Base-by-base conservation (phyloP, 2,329 filamentous ascomycete species). In the Zasmidium citrigriseum region DNA sequence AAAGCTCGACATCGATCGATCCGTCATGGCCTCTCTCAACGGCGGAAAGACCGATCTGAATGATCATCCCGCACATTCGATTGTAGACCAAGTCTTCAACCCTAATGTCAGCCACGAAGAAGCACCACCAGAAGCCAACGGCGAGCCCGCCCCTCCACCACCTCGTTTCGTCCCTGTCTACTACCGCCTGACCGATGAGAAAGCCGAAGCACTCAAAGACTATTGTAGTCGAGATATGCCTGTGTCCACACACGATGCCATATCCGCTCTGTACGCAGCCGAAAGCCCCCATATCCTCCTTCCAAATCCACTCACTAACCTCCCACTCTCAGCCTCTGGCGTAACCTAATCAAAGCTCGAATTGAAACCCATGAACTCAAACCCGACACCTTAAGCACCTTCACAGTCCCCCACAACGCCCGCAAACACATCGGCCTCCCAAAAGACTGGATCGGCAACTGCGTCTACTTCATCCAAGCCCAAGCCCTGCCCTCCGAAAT, bases 221-320 rank as follows among this genome's bases (percentile, higher is more conserved):
- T 54, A 59, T 21, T 55, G 46, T 23, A 56, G 55, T 34, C 53
- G 45, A 5, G 46, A 62, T 41, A 52, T 16, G 4, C 59, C 55
- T 3, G 55, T 65, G 22, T 62, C 61, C 11, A 64, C 61, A 12
- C 63, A 65, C 55, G 63, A 65, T n/a, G 59, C 63, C 22, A 65
- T 65, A 55, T 10, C 34, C 34, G 34, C 34, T n/a, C 34, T 41
- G n/a, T n/a, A n/a, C n/a, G n/a, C n/a, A n/a, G n/a, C n/a, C n/a
- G n/a, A n/a, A n/a, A n/a, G n/a, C n/a, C n/a, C n/a, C n/a, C n/a
- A n/a, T n/a, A n/a, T n/a, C n/a, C n/a, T n/a, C n/a, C n/a, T n/a
- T n/a, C n/a, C n/a, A n/a, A n/a, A n/a, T n/a, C n/a, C n/a, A n/a
- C n/a, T n/a, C n/a, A n/a, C n/a, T n/a, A n/a, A n/a, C n/a, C n/a